Base-by-base conservation (phyloP, 371 early-diverging fungal species). In the Amoeboaphelidium protococcarum region DNA sequence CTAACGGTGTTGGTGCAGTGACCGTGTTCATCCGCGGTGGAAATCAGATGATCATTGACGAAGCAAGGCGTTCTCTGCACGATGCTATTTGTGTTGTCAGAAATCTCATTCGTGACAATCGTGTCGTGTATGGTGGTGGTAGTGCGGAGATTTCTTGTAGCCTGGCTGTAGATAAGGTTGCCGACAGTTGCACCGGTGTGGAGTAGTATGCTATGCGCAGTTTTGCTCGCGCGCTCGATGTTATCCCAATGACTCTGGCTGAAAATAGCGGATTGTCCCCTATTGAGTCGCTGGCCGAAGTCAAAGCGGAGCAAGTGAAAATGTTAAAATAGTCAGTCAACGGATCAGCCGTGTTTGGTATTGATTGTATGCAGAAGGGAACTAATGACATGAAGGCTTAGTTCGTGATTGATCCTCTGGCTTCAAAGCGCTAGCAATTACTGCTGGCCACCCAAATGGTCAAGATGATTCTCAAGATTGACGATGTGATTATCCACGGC, bases 41-140 rank as follows among this genome's bases (percentile, higher is more conserved):
- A 51, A 99, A 91, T 72, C 87, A 98, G 62, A 92, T 95, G 90
- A 90, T 96, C 48, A 90, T 99, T 54, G 99, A 97, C 61, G 99
- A 99, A 64, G 96, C 98, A 55, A 92, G 98, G 71, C 79, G 99
- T 47, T 85, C 89, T 47, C 72, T 99, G 37, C 90, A 90, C 58
- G 99, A 99, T 65, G 99, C 98, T 31, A 83, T 99, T 54, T 98
- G 97, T 60, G 97, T 92, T 46, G 96, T 96, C 25, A 82, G 99
- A 56, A 99, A 98, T 64, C 67, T 99, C 53, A 74, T 97, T 40
- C 71, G 76, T 46, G 88, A 94, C 63, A 88, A 86, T 70, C 83
- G 89, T 52, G 85, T 99, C 41, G 96, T 99, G 2, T 97, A 98
- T 64, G 99, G 99, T 51, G 99, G 98, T 52, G 99, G 99, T 50